phyloP scores from a whole-genome alignment of 768 basidiomycete genomes.

The Naematelia aurantialba region DNA sequence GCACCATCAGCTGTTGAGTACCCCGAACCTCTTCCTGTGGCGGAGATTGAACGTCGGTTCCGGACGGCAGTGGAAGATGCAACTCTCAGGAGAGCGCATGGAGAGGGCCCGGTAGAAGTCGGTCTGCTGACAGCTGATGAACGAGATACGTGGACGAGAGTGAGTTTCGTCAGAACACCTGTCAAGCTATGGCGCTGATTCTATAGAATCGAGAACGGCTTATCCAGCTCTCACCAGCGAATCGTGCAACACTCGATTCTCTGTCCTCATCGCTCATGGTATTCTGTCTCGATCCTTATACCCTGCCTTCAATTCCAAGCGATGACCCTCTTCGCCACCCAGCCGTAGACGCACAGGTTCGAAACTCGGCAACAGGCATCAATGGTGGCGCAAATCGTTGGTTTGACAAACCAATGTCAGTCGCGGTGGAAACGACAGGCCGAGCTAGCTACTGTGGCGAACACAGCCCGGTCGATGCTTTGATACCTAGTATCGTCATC shows the following conservation, averaged over 20 bases:
- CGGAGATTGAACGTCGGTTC: slow-evolving; percentile 56
- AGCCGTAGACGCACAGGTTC: slow-evolving; percentile 69
- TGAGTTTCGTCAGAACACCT: slow-evolving; percentile 49
- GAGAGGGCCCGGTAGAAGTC: slow-evolving; percentile 62
- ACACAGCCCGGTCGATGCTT: slow-evolving; percentile 83
- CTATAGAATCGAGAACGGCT: slow-evolving; percentile 68
- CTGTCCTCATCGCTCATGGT: slow-evolving; percentile 74
- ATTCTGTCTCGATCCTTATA: slow-evolving; percentile 74
- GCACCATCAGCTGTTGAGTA: slow-evolving; percentile 44
- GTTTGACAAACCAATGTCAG: slow-evolving; percentile 79
- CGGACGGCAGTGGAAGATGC: slow-evolving; percentile 61
- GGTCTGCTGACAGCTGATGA: slow-evolving; percentile 74
- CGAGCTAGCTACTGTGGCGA: slow-evolving; percentile 85
- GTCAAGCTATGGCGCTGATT: slow-evolving; percentile 3
- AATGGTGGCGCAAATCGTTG: slow-evolving; percentile 72
- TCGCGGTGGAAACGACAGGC: slow-evolving; percentile 78
- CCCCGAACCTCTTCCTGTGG: slow-evolving; percentile 49
- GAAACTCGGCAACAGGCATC: slow-evolving; percentile 63
- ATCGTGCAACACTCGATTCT: slow-evolving; percentile 60
- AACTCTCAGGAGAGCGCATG: slow-evolving; percentile 54
- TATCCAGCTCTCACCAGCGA: slow-evolving; percentile 63
- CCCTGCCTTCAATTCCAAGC: slow-evolving; percentile 51
- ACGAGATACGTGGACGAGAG: slow-evolving; percentile 75
- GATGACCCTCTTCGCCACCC: slow-evolving; percentile 38
- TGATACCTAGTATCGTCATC: slow-evolving; percentile 79